These are phyloP conservation scores for Xylaria sp. DNA, from an alignment of 2,329 filamentous ascomycete genomes.

Conservation along the genomic window DNA sequence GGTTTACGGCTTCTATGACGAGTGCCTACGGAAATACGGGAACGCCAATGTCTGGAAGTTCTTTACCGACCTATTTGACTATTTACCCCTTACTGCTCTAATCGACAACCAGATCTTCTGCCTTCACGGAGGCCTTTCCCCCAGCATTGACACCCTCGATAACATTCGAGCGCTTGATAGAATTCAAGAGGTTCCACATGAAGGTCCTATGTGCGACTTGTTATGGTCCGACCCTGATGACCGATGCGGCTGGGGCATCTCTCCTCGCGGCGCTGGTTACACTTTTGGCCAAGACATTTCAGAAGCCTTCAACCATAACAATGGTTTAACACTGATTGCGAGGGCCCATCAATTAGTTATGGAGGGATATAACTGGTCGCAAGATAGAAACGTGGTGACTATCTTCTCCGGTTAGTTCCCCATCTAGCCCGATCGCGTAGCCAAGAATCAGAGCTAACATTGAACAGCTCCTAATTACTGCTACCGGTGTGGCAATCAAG, in stretches of 20 bases:
- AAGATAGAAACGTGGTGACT: conserved; percentile 96
- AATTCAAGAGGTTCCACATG: conserved; percentile 97
- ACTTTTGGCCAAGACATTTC: conserved; percentile 98
- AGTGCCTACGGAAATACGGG: conserved; percentile 98
- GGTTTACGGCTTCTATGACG: conserved; percentile 99
- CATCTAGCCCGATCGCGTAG: conserved; percentile 7
- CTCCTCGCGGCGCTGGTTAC: conserved; percentile 91
- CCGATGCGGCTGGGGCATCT: conserved; percentile 95
- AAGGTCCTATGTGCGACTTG: conserved; percentile 97
- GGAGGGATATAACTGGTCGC: conserved; percentile 99
- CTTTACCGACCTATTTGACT: conserved; percentile 98
- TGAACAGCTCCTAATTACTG: conserved; percentile 86
- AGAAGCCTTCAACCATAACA: conserved; percentile 99
- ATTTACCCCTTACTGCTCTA: conserved; percentile 93
- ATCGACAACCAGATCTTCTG: conserved; percentile 99
- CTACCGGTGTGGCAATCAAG: conserved; percentile 98
- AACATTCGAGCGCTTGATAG: conserved; percentile 95
- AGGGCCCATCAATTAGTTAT: conserved; percentile 98
- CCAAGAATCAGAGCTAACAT: conserved; percentile 21
- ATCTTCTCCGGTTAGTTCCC: conserved; percentile 86
- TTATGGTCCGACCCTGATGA: conserved; percentile 99
- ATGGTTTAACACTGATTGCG: conserved; percentile 93
- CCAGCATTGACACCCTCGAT: conserved; percentile 94
- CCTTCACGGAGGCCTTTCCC: conserved; percentile 94
- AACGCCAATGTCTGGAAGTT: conserved; percentile 99